Evolutionary conservation across 2,329 filamentous ascomycete species (phyloP), one percentile per base, ranked within the genome.

Genomic region (Alternaria angustiovoidea): DNA sequence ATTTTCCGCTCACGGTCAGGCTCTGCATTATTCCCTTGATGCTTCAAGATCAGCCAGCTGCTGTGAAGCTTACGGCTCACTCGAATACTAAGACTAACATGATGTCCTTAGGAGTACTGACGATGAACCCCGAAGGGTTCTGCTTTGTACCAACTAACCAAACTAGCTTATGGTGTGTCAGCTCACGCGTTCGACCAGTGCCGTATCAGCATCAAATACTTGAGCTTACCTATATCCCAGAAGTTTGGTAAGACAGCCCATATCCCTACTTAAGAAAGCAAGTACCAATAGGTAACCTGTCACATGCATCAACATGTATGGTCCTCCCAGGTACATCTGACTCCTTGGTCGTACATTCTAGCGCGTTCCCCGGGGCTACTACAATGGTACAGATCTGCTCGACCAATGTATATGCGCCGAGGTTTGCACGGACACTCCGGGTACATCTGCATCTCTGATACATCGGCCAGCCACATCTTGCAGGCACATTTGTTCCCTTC

Each of bases 361-460:
- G 46, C 24, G 30, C 41, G 14, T 34, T 51, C 26, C 44, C 20
- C 32, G 30, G 26, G 12, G 14, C 28, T 24, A 43, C 2, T 16
- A 24, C 9, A 51, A 42, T 39, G 24, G 44, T 18, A 30, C 38
- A 32, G 36, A 22, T 48, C 53, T 55, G 18, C 38, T 51, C 54
- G 44, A 56, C 44, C 46, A 49, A 51, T 11, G 44, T 56, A 39
- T 32, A 51, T 51, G 46, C 46, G 32, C 38, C 54, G 32, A 51
- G 32, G 26, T 22, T 34, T 42, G 54, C 54, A 56, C 44, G 14
- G 54, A 26, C 39, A 39, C 44, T n/a, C 54, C 48, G 12, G 44
- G 38, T 43, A 30, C 20, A 26, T 48, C 20, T 32, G 24, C 16
- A 26, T 48, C 20, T 49, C 34, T 48, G 43, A 48, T 41, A 55